phyloP scores from a whole-genome alignment of 2,329 filamentous ascomycete species.

The Trichophyton equinum region DNA sequence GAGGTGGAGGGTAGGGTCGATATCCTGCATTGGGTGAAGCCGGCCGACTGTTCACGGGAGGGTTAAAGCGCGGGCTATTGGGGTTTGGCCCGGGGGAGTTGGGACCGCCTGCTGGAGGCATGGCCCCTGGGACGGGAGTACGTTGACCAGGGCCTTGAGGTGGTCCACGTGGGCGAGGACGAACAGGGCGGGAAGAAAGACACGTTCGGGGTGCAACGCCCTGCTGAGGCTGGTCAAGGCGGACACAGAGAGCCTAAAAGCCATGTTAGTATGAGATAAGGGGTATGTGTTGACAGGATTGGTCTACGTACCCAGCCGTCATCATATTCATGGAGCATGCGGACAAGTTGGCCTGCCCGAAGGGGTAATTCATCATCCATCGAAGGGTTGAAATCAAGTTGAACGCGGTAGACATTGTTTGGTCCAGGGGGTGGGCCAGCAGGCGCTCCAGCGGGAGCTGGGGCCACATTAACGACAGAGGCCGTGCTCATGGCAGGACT shows the following conservation, averaged over 20 bases:
- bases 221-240: slow-evolving; percentile 78
- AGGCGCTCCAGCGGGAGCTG: slow-evolving; percentile 43
- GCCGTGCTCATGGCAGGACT: slow-evolving; percentile 19
- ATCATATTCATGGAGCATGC: slow-evolving; percentile 89
- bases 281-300: not conserved
- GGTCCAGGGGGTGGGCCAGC: slow-evolving; percentile 28
- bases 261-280: slow-evolving; percentile 22
- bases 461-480: slow-evolving; percentile 40
- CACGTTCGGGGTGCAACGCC: slow-evolving; percentile 91
- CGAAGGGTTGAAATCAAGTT: slow-evolving; percentile 85
- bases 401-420: slow-evolving; percentile 74
- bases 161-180: slow-evolving; percentile 52
- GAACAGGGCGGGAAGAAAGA: slow-evolving; percentile 80
- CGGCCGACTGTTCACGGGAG: slow-evolving; percentile 21
- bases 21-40: slow-evolving; percentile 23
- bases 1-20: slow-evolving; percentile 19
- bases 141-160: slow-evolving; percentile 23
- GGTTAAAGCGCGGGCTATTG: slow-evolving; percentile 21
- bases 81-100: slow-evolving; percentile 16
- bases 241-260: slow-evolving; percentile 69
- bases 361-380: slow-evolving; percentile 86
- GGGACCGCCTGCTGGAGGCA: slow-evolving; percentile 17
- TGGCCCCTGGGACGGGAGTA: slow-evolving; percentile 22
- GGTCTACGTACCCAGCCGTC: slow-evolving; percentile 76
- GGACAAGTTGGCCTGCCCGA: slow-evolving; percentile 67